Percentiles rank a stretch among this genome's conserved stretches.
These are phyloP conservation scores for Pyrenochaeta sp. DNA, from an alignment of 2,329 filamentous ascomycete species.

Conservation along the genomic window DNA sequence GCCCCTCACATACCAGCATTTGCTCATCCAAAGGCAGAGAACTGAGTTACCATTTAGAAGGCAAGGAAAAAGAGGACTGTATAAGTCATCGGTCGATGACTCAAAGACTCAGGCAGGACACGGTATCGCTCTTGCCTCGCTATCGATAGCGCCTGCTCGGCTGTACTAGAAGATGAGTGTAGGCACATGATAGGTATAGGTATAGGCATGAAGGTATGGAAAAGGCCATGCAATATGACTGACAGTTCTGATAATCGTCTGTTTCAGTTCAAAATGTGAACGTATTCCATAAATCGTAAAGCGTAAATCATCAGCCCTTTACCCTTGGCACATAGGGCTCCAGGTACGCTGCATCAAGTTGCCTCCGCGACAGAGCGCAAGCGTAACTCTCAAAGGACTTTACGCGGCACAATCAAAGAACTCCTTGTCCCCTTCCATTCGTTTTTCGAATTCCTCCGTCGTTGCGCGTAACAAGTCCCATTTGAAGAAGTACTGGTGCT, in stretches of 20 bases:
- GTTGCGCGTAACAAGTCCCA: constrained; percentile 10
- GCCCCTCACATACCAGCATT: neutral
- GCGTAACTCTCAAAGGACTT: neutral
- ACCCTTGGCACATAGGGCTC: too few relatives aligned
- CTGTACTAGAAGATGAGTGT: neutral
- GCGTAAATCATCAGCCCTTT: neutral
- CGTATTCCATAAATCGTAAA: neutral
- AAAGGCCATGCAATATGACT: neutral
- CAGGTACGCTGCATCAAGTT: neutral
- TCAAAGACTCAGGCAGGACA: neutral
- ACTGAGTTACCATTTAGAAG: neutral
- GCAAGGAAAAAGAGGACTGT: neutral
- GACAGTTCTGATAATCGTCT: neutral
- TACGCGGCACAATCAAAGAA: constrained; percentile 21
- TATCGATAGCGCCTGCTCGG: constrained; percentile 11
- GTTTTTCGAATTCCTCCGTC: constrained; percentile 15
- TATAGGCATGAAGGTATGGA: neutral
- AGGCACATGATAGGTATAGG: neutral
- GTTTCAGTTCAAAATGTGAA: neutral
- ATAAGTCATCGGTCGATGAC: neutral
- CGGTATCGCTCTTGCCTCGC: constrained; percentile 5
- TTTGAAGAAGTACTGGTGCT: constrained; percentile 20
- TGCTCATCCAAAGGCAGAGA: neutral
- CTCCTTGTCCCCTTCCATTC: constrained; percentile 20
- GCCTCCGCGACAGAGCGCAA: neutral